These are phyloP conservation scores for Tetrapyrgos nigripes DNA, from an alignment of 1,284 basidiomycete genomes.

Conservation along the genomic window DNA sequence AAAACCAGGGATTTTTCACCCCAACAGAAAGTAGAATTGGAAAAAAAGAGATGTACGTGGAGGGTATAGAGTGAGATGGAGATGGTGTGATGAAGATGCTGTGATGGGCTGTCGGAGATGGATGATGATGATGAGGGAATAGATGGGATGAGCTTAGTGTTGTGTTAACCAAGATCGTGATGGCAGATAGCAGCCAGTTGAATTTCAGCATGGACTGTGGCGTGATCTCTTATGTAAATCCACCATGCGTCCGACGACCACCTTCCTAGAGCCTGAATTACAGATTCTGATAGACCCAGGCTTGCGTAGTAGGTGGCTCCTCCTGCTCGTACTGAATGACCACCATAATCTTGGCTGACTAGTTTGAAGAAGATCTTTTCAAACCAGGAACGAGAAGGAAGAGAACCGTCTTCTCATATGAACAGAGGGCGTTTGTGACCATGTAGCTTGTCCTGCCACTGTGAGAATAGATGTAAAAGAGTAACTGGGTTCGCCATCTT, in stretches of 20 bases:
- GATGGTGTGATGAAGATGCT: too few relatives aligned
- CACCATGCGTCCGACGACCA: slow-evolving; percentile 44
- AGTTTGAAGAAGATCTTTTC: slow-evolving; percentile 26
- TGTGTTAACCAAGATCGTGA: background rate
- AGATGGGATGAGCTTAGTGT: too few relatives aligned
- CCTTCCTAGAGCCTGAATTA: slow-evolving; percentile 41
- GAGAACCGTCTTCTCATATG: slow-evolving; percentile 22
- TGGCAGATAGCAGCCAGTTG: slow-evolving; percentile 21
- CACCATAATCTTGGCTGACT: too few relatives aligned
- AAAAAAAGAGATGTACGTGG: too few relatives aligned
- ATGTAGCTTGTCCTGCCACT: slow-evolving; percentile 20
- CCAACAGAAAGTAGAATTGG: too few relatives aligned
- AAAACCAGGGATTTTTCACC: too few relatives aligned
- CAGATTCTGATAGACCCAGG: slow-evolving; percentile 32
- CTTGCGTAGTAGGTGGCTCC: slow-evolving; percentile 42
- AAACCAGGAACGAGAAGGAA: slow-evolving; percentile 31
- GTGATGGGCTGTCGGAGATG: too few relatives aligned
- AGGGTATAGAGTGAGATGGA: too few relatives aligned
- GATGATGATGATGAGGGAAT: too few relatives aligned
- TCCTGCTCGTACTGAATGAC: too few relatives aligned
- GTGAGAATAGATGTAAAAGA: slow-evolving; percentile 13
- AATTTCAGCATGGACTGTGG: slow-evolving; percentile 28
- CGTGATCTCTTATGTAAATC: slow-evolving; percentile 41
- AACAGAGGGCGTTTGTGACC: slow-evolving; percentile 20
- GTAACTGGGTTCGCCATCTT: slow-evolving; percentile 24